A percentile compares a stretch with the other conserved stretches of the same genome.
These are phyloP conservation scores for Claviceps maximensis DNA, from an alignment of 2,329 filamentous ascomycete genomes.

Conservation along the genomic window DNA sequence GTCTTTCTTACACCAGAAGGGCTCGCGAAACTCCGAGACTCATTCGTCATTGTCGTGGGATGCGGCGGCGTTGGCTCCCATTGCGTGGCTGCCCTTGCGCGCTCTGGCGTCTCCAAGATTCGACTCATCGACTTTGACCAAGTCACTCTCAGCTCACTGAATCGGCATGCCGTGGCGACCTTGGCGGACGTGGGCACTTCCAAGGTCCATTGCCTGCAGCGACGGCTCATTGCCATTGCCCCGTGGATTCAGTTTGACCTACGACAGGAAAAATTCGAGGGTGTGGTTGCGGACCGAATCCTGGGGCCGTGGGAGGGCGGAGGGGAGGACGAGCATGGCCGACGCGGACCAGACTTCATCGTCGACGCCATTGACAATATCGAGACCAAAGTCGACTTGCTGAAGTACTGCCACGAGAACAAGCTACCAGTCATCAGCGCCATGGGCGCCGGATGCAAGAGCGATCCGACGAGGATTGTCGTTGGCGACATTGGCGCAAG, in stretches of 20 bases:
- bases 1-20: constrained; percentile 81
- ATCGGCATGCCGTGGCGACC: constrained; percentile 91
- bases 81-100: constrained; percentile 69
- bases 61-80: constrained; percentile 94
- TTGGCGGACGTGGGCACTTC: constrained; percentile 84
- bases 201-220: constrained; percentile 76
- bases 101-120: constrained; percentile 78
- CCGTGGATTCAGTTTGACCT: constrained; percentile 90
- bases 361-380: constrained; percentile 98
- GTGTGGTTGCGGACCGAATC: constrained; percentile 48
- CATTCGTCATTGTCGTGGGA: constrained; percentile 82
- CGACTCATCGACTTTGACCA: constrained; percentile 95
- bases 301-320: constrained; percentile 52
- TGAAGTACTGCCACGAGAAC: constrained; percentile 75
- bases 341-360: constrained; percentile 65
- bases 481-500: constrained; percentile 84
- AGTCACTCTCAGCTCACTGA: constrained; percentile 85
- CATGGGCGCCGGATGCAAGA: constrained; percentile 96
- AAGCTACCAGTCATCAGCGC: constrained; percentile 75
- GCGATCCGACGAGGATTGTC: constrained; percentile 66
- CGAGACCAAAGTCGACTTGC: constrained; percentile 81
- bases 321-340: constrained; percentile 20
- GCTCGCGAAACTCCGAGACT: constrained; percentile 60
- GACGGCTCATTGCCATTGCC: constrained; percentile 69
- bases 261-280: constrained; percentile 70